Base-by-base conservation (phyloP, 192 early-diverging fungal genomes). In the Mortierella hygrophila region DNA sequence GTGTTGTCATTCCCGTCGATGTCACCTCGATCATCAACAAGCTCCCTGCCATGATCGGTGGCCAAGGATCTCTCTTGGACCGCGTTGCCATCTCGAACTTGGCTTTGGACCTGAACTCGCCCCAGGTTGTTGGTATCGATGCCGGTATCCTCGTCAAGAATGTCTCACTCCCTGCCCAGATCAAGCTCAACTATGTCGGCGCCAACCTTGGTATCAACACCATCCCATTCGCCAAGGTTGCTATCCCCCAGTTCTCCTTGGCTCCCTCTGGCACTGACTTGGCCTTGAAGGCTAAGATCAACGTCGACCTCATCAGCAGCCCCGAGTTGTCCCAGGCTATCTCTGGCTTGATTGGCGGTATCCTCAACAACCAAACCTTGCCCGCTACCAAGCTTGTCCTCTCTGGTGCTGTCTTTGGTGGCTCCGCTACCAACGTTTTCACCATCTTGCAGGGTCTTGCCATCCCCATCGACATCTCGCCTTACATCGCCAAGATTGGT, bases 181-280 rank as follows among this genome's bases (percentile, higher is more conserved):
- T 85, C 60, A 76, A 85, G 52, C 72, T 85, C 65, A 85, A 85
- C 78, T 85, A 85, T 68, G 78, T 85, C 37, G 82, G 82, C 65
- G 70, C 74, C 74, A 79, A 79, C 37, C 8, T 71, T 38, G 78
- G 57, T 16, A 79, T 85, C 41, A 70, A 70, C 42, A 55, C 68
- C 13, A 65, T 85, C 32, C 74, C 77, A 18, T n/a, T 86, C 41
- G 83, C 83, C 23, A 41, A 79, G 57, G 70, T 86, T 23, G 69
- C 68, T 11, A 32, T 86, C 57, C 83, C 82, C 26, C 49, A 74
- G 38, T 85, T 85, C 78, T 40, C 82, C 13, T 54, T 85, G 65
- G 74, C 73, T 70, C 82, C 82, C n/a, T 74, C 79, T 44, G 70
- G 70, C 23, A 40, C 68, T 72, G 74, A 85, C 55, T 72, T 85